Base-by-base conservation (phyloP, 371 early-diverging fungal species). In the Lichtheimia corymbifera region DNA sequence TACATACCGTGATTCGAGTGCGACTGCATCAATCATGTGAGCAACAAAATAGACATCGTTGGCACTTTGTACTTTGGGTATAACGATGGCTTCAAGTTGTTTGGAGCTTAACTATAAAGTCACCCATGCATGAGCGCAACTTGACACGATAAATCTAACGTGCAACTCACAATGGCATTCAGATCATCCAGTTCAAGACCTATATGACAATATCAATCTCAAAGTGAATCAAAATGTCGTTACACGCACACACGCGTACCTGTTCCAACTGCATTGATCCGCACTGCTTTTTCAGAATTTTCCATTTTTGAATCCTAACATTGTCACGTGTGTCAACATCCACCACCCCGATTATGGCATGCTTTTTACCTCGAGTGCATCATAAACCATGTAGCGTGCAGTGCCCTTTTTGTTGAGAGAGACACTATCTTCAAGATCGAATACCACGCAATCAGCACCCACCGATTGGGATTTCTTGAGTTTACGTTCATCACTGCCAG, bases 351-450 rank as follows among this genome's bases (percentile, higher is more conserved):
- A n/a, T 35, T 42, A 55, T 55, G 11, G 5, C 4, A n/a, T 5
- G 22, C 13, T 52, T 47, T 53, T 42, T 66, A 87, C 89, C 72
- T 85, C 85, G 24, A 92, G 73, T 20, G 93, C 93, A 65, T 87
- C 81, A 57, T 88, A 85, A 0, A 94, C 88, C 73, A 88, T 77
- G 58, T 85, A 66, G 35, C 95, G 82, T 14, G 94, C 94, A 40
- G 78, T 77, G 6, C 89, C 90, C 62, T 95, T 96, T 58, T 91
- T 83, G 67, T 86, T 90, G 11, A 86, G 61, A 0, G 94, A 78
- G 1, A 96, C 97, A 40, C 93, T 90, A 71, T 96, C 97, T 66
- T 96, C 97, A 9, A 96, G 80, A 65, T 96, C 97, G 65, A 91
- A 93, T 25, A 93, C 91, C 14, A 94, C 74, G 66, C 91, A 89